phyloP scores from a whole-genome alignment of 306 rosid genomes.

The Amphicarpaea edgeworthii region DNA sequence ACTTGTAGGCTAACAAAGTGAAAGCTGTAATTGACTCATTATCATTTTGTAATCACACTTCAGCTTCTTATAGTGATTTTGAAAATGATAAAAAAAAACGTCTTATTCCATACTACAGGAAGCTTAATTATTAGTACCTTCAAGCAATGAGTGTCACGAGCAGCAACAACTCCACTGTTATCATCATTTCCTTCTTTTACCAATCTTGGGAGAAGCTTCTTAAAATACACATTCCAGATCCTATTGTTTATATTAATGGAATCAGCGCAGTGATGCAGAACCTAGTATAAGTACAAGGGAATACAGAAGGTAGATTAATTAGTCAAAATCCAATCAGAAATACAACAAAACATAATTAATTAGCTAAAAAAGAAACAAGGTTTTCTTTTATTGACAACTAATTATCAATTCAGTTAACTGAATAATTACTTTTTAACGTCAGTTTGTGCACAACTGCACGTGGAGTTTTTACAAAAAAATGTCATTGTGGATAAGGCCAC shows the following conservation, averaged over 20 bases:
- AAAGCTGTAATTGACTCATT: too few species aligned
- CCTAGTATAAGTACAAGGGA: slow-evolving; percentile 46
- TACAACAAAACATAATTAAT: not conserved
- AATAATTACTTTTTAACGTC: too few species aligned
- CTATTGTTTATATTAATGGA: slow-evolving; percentile 61
- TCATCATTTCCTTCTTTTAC: slow-evolving; percentile 60
- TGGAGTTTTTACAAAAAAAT: too few species aligned
- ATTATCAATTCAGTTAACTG: slow-evolving; percentile 4
- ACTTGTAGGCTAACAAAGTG: too few species aligned
- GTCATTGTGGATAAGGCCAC: too few species aligned
- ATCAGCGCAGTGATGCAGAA: slow-evolving; percentile 60
- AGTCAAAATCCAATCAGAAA: slow-evolving; percentile 21
- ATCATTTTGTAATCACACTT: not conserved
- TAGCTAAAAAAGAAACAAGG: slow-evolving; percentile 30
- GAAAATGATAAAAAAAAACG: slow-evolving; percentile 3
- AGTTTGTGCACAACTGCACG: too few species aligned
- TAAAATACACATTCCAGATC: slow-evolving; percentile 62
- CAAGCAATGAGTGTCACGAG: slow-evolving; percentile 68
- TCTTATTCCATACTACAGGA: not conserved
- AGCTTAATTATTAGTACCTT: slow-evolving; percentile 53
- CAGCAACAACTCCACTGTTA: slow-evolving; percentile 61
- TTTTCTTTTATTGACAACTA: not conserved
- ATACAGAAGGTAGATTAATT: slow-evolving; percentile 17
- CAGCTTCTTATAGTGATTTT: slow-evolving; percentile 1
- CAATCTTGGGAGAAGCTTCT: slow-evolving; percentile 65